phyloP scores from a whole-genome alignment of 345 rosid species.

The Salix arbutifolia region DNA sequence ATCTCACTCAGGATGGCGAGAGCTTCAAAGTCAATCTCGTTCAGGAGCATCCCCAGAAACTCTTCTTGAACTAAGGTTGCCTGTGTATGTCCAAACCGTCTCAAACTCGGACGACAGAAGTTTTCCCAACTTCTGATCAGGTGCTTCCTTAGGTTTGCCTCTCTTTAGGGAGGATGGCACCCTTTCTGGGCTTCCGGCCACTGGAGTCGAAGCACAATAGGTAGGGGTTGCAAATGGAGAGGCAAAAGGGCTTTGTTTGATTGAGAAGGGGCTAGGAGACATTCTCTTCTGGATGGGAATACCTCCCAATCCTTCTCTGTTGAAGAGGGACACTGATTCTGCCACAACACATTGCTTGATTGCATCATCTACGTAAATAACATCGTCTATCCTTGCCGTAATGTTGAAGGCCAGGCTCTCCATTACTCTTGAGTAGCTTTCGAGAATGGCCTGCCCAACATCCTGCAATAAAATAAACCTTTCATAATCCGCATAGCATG shows the following conservation, averaged over 20 bases:
- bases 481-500: not conserved
- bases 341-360: slow-evolving; percentile 48
- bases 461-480: slow-evolving; percentile 44
- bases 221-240: slow-evolving; percentile 77
- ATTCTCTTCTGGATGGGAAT: slow-evolving; percentile 67
- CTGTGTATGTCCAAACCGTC: slow-evolving; percentile 72
- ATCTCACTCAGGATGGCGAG: not conserved
- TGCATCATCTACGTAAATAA: slow-evolving; percentile 83
- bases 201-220: slow-evolving; percentile 38
- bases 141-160: slow-evolving; percentile 35
- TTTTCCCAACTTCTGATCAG: slow-evolving; percentile 34
- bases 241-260: slow-evolving; percentile 55
- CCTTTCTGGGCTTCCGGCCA: slow-evolving; percentile 16
- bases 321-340: slow-evolving; percentile 60
- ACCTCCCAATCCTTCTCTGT: slow-evolving; percentile 55
- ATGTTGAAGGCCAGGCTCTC: slow-evolving; percentile 98
- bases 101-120: slow-evolving; percentile 43
- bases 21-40: slow-evolving; percentile 52
- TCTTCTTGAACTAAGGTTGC: slow-evolving; percentile 64
- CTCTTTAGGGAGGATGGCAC: slow-evolving; percentile 28
- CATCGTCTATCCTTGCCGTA: slow-evolving; percentile 96
- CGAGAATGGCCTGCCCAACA: slow-evolving; percentile 93
- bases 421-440: slow-evolving; percentile 97
- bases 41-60: slow-evolving; percentile 73
- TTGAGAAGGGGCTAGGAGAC: slow-evolving; percentile 67